These are phyloP conservation scores for Bocquillonia castaneifolia DNA, from an alignment of 441 rosid genomes.

Conservation along the genomic window DNA sequence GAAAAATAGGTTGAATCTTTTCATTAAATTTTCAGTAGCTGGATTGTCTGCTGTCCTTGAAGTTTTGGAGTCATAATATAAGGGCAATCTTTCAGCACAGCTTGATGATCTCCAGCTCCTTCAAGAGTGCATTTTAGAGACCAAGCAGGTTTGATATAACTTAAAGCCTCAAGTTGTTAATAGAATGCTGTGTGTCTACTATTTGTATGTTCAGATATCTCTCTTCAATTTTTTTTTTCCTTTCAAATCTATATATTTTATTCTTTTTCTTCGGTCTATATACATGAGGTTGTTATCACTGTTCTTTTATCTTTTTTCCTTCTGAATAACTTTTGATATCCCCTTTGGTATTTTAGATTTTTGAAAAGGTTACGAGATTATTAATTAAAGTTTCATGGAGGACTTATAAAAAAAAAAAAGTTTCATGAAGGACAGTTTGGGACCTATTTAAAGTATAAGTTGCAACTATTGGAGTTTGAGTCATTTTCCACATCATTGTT, in stretches of 20 bases:
- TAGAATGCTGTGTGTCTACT: neutral
- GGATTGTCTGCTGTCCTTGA: constrained; percentile 70
- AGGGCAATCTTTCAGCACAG: constrained; percentile 62
- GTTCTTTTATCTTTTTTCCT: neutral
- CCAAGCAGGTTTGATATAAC: constrained; percentile 76
- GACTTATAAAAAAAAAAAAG: too few species aligned
- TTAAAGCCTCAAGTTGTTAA: constrained; percentile 9
- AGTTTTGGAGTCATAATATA: constrained; percentile 72
- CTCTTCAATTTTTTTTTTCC: neutral
- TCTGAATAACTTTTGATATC: neutral
- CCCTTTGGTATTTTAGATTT: neutral
- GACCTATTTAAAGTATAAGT: too few species aligned
- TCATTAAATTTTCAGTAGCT: constrained; percentile 55
- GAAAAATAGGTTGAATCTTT: constrained; percentile 44
- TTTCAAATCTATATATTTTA: neutral
- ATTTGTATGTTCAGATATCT: neutral
- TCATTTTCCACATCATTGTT: too few species aligned
- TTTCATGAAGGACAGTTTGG: too few species aligned
- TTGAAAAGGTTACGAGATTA: neutral
- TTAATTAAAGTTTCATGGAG: too few species aligned
- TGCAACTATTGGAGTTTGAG: too few species aligned
- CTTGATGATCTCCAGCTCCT: constrained; percentile 72
- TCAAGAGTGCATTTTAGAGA: constrained; percentile 64
- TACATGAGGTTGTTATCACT: neutral
- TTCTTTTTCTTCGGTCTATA: neutral